These are phyloP conservation scores for Discostella pseudostelligera DNA, from an alignment of 108 stramenopile species.

Conservation along the genomic window DNA sequence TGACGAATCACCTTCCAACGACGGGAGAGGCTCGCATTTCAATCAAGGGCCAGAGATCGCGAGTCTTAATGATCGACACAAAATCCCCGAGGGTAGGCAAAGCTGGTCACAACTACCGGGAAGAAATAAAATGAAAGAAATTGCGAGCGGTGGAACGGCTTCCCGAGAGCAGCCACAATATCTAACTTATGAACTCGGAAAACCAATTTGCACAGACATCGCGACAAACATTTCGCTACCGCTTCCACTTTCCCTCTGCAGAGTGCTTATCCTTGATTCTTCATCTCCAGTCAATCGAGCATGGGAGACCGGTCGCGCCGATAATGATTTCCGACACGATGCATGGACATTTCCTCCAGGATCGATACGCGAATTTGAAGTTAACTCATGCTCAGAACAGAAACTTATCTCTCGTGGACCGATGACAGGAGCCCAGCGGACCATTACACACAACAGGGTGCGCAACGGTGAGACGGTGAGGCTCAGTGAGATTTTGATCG, in stretches of 20 bases:
- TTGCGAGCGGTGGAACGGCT: constrained; percentile 7
- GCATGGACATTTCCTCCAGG: constrained; percentile 76
- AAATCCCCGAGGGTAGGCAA: constrained; percentile 20
- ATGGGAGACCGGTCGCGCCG: constrained; percentile 77
- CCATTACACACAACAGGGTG: constrained; percentile 58
- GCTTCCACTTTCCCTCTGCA: constrained; percentile 67
- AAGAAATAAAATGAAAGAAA: constrained; percentile 25
- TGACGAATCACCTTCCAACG: constrained; percentile 23
- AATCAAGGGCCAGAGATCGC: constrained; percentile 9
- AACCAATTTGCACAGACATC: constrained; percentile 62
- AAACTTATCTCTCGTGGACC: constrained; percentile 74
- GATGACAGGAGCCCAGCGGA: constrained; percentile 73
- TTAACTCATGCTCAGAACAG: constrained; percentile 58
- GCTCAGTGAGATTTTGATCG: constrained; percentile 69
- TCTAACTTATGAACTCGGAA: constrained; percentile 71
- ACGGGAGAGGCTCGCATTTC: constrained; percentile 2
- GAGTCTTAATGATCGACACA: constrained; percentile 17
- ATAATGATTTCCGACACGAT: constrained; percentile 61
- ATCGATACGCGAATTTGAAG: constrained; percentile 70
- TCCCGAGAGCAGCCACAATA: constrained; percentile 12
- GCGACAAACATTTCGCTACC: constrained; percentile 60
- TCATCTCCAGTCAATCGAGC: constrained; percentile 73
- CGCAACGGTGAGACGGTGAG: constrained; percentile 59
- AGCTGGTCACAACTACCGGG: constrained; percentile 45
- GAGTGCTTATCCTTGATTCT: constrained; percentile 72